Base-by-base conservation (phyloP, 2,329 filamentous ascomycete genomes). In the Venturiaceae sp. region DNA sequence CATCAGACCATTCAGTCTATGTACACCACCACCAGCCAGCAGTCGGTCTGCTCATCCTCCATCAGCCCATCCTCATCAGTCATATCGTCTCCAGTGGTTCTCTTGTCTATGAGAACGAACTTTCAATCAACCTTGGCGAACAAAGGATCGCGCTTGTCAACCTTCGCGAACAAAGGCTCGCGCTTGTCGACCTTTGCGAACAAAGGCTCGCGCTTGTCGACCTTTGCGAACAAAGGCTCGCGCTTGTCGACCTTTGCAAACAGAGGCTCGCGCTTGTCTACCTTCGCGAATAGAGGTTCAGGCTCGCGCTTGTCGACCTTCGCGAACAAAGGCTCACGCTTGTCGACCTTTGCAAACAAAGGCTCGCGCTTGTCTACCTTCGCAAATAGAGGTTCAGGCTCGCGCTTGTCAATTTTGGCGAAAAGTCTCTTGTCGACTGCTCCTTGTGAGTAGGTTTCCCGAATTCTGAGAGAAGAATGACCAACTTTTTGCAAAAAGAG, bases 301-400 rank as follows among this genome's bases (percentile, higher is more conserved):
- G 11, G 14, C 11, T 50, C 44, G 21, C 44, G 44, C 52, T 54
- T 54, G 52, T 54, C 52, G 13, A 54, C 28, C 11, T 26, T 13
- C 14, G 52, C 52, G 28, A 54, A 54, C 11, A 54, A n/a, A 9
- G 52, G 9, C n/a, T n/a, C n/a, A n/a, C n/a, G n/a, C 37, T 52
- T 28, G 36, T 57, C 55, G 1, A 57, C 55, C 16, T 39, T 30
- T 11, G 55, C 55, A 23, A 57, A 57, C 2, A 57, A 21, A 33
- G 55, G 55, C n/a, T 57, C 55, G 5, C 56, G 46, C 19, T 58
- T 58, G 26, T 58, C 56, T 3, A 58, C 56, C 23, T 36, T 32
- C 19, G 53, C 53, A 21, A 57, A 58, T 4, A 53, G 36, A 41
- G 34, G 56, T 4, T 57, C 55, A n/a, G 46, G 56, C 3, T 53